phyloP scores from a whole-genome alignment of 1,284 basidiomycete genomes.

The Macrocystidia cucumis region DNA sequence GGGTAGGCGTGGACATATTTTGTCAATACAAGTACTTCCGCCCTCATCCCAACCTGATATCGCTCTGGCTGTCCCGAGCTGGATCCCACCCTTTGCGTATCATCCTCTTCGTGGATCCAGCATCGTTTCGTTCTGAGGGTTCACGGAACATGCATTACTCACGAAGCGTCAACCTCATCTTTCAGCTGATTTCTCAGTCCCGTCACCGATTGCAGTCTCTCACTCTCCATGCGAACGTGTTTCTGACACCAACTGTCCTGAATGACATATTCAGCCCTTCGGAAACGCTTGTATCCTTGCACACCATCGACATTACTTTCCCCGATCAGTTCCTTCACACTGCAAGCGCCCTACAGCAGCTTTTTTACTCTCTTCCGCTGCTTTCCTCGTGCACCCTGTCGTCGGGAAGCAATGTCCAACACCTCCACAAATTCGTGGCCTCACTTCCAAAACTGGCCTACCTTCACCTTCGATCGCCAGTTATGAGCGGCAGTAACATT shows the following conservation, averaged over 20 bases:
- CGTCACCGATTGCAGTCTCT: slow-evolving; percentile 5
- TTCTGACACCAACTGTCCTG: neutral
- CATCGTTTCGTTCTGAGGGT: neutral
- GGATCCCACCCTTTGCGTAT: neutral
- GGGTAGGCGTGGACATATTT: neutral
- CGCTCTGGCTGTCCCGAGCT: neutral
- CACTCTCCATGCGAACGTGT: neutral
- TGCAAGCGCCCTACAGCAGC: slow-evolving; percentile 1
- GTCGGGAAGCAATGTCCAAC: slow-evolving; percentile 4
- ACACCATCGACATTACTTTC: slow-evolving; percentile 1
- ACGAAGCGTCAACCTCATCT: slow-evolving; percentile 3
- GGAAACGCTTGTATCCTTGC: slow-evolving; percentile 3
- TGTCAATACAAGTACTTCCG: neutral
- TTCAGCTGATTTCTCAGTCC: slow-evolving; percentile 3
- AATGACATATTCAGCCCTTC: neutral
- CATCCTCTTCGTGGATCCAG: neutral
- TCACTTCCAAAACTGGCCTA: slow-evolving; percentile 7
- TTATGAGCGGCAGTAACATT: slow-evolving; percentile 7
- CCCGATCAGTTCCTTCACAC: neutral
- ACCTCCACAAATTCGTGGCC: slow-evolving; percentile 4
- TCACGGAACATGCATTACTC: slow-evolving; percentile 2
- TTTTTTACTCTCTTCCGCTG: slow-evolving; percentile 4
- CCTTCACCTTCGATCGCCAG: slow-evolving; percentile 1
- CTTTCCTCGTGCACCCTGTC: slow-evolving; percentile 2
- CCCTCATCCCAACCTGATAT: neutral